Conservation (phyloP, 2,329 filamentous ascomycete genomes). For the Penicillium brevicompactum region DNA sequence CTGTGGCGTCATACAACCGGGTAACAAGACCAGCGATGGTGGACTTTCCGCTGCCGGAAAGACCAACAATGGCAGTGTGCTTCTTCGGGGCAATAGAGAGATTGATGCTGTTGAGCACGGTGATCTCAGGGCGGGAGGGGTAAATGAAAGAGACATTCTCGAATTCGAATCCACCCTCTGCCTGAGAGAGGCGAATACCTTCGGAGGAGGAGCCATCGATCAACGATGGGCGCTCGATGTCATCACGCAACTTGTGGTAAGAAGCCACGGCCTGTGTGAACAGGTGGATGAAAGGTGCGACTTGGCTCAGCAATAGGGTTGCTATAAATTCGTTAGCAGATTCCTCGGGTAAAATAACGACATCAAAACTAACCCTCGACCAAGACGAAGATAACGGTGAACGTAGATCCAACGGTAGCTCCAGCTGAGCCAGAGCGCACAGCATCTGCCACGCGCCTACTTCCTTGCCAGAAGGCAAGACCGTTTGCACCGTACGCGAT, state of each 20-base stretch:
- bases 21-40: constrained; percentile 64
- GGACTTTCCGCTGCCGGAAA: constrained; percentile 61
- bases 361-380: constrained; percentile 34
- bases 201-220: constrained; percentile 45
- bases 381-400: constrained; percentile 44
- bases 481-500: constrained; percentile 69
- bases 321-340: constrained; percentile 26
- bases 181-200: constrained; percentile 25
- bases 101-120: constrained; percentile 30
- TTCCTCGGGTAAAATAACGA: background rate
- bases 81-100: constrained; percentile 45
- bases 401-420: constrained; percentile 37
- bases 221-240: constrained; percentile 55
- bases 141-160: constrained; percentile 39
- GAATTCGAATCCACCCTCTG: constrained; percentile 36
- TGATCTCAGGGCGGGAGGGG: constrained; percentile 33
- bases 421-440: constrained; percentile 20
- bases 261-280: constrained; percentile 55
- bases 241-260: constrained; percentile 60
- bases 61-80: constrained; percentile 57
- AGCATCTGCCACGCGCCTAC: constrained; percentile 53
- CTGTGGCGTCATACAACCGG: constrained; percentile 67
- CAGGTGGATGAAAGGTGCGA: constrained; percentile 46
- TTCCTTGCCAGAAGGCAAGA: constrained; percentile 69
- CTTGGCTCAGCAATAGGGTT: constrained; percentile 41